Conservation (phyloP, 345 rosid genomes). For the Boechera divaricarpa region DNA sequence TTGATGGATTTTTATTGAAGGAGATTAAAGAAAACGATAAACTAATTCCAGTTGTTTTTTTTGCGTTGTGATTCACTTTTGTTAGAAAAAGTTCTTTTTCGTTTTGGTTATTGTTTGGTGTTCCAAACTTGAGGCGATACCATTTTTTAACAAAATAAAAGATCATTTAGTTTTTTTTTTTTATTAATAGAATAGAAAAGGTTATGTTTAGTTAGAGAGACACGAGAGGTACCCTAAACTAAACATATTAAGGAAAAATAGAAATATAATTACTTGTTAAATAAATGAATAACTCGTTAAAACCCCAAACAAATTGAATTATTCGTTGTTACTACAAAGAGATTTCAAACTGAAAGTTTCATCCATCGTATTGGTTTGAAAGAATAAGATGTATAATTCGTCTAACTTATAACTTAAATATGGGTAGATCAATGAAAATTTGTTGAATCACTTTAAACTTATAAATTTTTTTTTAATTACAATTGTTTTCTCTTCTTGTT, state of each 20-base stretch:
- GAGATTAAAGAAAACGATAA: constrained; percentile 27
- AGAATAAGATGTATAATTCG: background rate
- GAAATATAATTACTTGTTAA: background rate
- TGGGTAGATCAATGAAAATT: background rate
- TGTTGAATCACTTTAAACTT: background rate
- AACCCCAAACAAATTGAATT: background rate
- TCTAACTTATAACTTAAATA: background rate
- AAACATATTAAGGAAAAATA: background rate
- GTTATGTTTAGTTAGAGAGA: constrained; percentile 40
- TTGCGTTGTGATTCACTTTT: constrained; percentile 38
- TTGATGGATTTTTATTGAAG: constrained; percentile 37
- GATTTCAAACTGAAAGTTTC: background rate
- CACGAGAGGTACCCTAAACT: background rate
- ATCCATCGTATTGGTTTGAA: background rate
- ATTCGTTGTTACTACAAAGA: background rate
- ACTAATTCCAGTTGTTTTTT: constrained; percentile 35
- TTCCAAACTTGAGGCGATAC: constrained; percentile 36
- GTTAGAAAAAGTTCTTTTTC: constrained; percentile 19
- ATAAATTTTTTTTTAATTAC: too few relatives aligned
- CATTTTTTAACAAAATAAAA: background rate
- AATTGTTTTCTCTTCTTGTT: too few relatives aligned
- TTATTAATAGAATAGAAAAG: constrained; percentile 31
- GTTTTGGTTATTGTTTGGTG: constrained; percentile 27
- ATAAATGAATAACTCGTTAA: background rate
- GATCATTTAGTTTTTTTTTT: background rate